A percentile compares a stretch with the other conserved stretches of the same genome.
Evolutionary conservation across 2,329 filamentous ascomycete genomes (phyloP).

Genomic region (Madurella fahalii): DNA sequence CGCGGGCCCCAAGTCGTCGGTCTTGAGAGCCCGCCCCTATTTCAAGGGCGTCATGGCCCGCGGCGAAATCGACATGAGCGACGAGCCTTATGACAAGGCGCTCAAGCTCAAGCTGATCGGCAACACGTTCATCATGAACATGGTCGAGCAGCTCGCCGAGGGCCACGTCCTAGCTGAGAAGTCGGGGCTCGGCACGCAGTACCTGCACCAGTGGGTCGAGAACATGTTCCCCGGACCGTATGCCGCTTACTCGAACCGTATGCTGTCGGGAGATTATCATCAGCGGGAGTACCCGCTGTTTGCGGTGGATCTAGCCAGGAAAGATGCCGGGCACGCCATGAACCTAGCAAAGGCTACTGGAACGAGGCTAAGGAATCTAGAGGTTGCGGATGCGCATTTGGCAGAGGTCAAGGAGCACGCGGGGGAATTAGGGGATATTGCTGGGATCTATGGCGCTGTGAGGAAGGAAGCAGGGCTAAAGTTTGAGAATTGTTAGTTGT

Average conservation of each 20-base stretch:
- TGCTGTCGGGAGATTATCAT: conserved; percentile 73
- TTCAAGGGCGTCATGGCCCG: conserved; percentile 68
- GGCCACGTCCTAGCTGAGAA: conserved; percentile 77
- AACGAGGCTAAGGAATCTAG: conserved; percentile 58
- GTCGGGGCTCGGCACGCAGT: conserved; percentile 65
- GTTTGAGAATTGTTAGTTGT: conserved; percentile 58
- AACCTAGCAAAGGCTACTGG: conserved; percentile 61
- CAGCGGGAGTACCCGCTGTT: conserved; percentile 76
- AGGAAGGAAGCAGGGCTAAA: conserved; percentile 69
- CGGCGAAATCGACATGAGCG: conserved; percentile 65
- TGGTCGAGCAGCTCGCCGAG: conserved; percentile 75
- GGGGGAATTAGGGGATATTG: conserved; percentile 72
- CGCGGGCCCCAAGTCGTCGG: conserved; percentile 57
- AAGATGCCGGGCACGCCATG: conserved; percentile 74
- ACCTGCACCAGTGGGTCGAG: conserved; percentile 68
- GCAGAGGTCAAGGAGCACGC: conserved; percentile 61
- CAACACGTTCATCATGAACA: conserved; percentile 81
- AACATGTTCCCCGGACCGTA: conserved; percentile 73
- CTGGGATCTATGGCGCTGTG: conserved; percentile 76
- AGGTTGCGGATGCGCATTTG: conserved; percentile 66
- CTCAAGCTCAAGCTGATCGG: conserved; percentile 76
- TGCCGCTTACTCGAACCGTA: conserved; percentile 67
- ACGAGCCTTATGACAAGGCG: conserved; percentile 64
- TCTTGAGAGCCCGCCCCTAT: conserved; percentile 65
- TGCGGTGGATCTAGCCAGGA: conserved; percentile 74